A percentile compares a stretch with the other conserved stretches of the same genome.
These are phyloP conservation scores for Suillus discolor DNA, from an alignment of 768 basidiomycete species.

Conservation along the genomic window DNA sequence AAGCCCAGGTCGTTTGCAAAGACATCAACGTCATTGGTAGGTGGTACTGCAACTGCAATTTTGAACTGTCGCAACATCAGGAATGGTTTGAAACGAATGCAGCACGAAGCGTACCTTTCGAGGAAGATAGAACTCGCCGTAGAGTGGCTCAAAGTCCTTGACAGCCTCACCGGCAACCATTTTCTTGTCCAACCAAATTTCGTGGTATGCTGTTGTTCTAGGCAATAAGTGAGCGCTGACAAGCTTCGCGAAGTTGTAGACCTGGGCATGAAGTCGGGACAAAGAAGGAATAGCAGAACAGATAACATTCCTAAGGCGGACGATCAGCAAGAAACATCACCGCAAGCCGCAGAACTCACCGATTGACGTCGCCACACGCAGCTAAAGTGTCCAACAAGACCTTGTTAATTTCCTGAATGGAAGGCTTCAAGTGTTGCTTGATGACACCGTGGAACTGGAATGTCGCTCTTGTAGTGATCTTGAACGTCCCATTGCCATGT, in stretches of 20 bases:
- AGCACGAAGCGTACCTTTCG: constrained; percentile 66
- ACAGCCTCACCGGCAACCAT: constrained; percentile 91
- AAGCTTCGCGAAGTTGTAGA: constrained; percentile 80
- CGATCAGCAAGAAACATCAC: constrained; percentile 12
- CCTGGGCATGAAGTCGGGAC: constrained; percentile 83
- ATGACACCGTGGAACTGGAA: constrained; percentile 99
- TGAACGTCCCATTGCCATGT: constrained; percentile 91
- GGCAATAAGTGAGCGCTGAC: constrained; percentile 89
- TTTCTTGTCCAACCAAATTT: constrained; percentile 99
- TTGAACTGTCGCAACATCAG: constrained; percentile 70
- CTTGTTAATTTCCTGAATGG: constrained; percentile 95
- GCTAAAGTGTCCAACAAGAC: constrained; percentile 92
- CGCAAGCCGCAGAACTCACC: constrained; percentile 44
- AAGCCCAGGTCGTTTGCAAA: constrained; percentile 97
- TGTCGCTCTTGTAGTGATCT: constrained; percentile 96
- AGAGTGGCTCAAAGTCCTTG: constrained; percentile 95
- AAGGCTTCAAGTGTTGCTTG: constrained; percentile 93
- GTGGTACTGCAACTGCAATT: constrained; percentile 94
- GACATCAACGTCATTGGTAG: constrained; percentile 94
- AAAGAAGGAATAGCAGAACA: constrained; percentile 89
- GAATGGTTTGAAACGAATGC: background rate
- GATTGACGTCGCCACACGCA: constrained; percentile 97
- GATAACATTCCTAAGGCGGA: constrained; percentile 71
- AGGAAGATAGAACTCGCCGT: constrained; percentile 96
- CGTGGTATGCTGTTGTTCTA: constrained; percentile 91